A percentile compares a stretch with the other conserved stretches of the same genome.
These are phyloP conservation scores for Dictyophora rubrovolvata DNA, from an alignment of 768 basidiomycete species.

Conservation along the genomic window DNA sequence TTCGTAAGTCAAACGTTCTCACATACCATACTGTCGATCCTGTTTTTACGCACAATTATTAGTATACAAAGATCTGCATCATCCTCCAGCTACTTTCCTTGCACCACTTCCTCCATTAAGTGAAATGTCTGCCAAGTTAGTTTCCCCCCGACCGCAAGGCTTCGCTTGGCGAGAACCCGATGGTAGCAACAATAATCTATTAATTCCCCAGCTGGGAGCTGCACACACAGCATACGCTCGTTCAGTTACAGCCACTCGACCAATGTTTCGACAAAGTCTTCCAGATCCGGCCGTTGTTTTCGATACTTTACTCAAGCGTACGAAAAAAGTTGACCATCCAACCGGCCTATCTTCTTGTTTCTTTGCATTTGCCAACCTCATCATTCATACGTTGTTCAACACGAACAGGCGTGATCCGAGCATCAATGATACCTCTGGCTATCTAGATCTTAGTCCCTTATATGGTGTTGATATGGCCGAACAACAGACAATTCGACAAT, in stretches of 20 bases:
- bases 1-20: slow-evolving; percentile 36
- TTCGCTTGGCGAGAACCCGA: slow-evolving; percentile 22
- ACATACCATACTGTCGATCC: slow-evolving; percentile 5
- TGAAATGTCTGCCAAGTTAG: neutral
- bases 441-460: slow-evolving; percentile 65
- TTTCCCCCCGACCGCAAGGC: neutral
- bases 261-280: slow-evolving; percentile 34
- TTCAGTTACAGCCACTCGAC: slow-evolving; percentile 25
- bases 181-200: slow-evolving; percentile 27
- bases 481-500: slow-evolving; percentile 41
- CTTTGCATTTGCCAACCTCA: slow-evolving; percentile 69
- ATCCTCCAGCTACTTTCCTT: slow-evolving; percentile 54
- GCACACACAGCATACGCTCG: slow-evolving; percentile 38
- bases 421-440: slow-evolving; percentile 58
- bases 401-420: slow-evolving; percentile 36
- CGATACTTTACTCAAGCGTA: slow-evolving; percentile 46
- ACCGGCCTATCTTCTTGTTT: slow-evolving; percentile 64
- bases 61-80: slow-evolving; percentile 77
- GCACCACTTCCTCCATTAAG: slow-evolving; percentile 36
- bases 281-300: slow-evolving; percentile 64
- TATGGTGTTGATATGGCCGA: slow-evolving; percentile 49
- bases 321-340: slow-evolving; percentile 33
- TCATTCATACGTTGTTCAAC: slow-evolving; percentile 67
- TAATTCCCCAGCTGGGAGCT: slow-evolving; percentile 23
- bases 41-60: slow-evolving; percentile 4